A percentile compares a stretch with the other conserved stretches of the same genome.
Evolutionary conservation across 306 rosid species (phyloP).

Genomic region (Parietaria judaica): DNA sequence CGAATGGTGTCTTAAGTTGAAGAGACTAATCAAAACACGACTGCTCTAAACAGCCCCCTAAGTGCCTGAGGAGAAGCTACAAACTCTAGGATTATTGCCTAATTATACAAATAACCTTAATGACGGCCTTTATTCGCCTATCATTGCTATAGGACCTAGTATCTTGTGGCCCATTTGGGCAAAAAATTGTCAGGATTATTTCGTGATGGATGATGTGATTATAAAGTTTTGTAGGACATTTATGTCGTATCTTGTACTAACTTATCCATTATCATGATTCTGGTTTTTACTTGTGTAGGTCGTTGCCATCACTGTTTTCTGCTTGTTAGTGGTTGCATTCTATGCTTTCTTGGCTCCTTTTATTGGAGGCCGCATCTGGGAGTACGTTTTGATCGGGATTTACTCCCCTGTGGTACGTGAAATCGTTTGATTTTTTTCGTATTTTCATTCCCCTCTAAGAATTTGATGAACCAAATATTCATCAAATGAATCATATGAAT

Average conservation of each 20-base stretch:
- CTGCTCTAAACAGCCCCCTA: too few relatives aligned
- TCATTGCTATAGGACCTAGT: neutral
- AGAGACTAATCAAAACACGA: too few relatives aligned
- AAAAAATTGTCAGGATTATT: neutral
- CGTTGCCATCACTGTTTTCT: conserved; percentile 83
- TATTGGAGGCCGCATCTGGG: conserved; percentile 77
- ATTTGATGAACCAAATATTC: neutral
- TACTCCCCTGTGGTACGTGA: conserved; percentile 84
- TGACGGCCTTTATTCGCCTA: neutral
- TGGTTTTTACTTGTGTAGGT: conserved; percentile 51
- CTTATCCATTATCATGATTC: conserved; percentile 17
- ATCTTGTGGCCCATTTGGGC: neutral
- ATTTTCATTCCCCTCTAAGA: neutral
- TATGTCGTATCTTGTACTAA: neutral
- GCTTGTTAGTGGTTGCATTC: conserved; percentile 81
- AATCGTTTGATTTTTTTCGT: neutral
- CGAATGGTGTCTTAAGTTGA: too few relatives aligned
- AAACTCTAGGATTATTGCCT: too few relatives aligned
- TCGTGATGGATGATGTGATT: neutral
- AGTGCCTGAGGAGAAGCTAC: too few relatives aligned
- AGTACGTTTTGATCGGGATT: conserved; percentile 52
- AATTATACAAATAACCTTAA: too few relatives aligned
- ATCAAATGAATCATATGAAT: neutral
- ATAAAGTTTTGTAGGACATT: neutral
- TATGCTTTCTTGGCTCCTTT: conserved; percentile 92